A percentile compares a stretch with the other conserved stretches of the same genome.
These are phyloP conservation scores for Globisporangium viniferum DNA, from an alignment of 352 stramenopile genomes.

Conservation along the genomic window DNA sequence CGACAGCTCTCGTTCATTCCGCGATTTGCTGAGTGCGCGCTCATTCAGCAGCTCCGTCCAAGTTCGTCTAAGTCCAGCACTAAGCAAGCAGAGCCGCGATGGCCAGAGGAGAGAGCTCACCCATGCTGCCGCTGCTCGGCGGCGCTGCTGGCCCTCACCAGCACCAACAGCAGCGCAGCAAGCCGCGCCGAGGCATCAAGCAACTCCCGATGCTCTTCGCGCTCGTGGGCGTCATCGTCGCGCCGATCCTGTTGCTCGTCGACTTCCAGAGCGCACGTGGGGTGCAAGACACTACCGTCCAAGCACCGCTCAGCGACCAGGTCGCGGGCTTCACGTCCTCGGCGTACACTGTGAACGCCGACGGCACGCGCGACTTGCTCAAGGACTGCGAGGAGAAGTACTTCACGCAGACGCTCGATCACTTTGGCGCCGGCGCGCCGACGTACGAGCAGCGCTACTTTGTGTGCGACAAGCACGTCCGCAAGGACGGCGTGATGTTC, in stretches of 20 bases:
- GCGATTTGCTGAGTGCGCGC: not conserved
- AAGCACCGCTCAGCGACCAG: not conserved
- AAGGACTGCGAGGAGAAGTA: conserved; percentile 65
- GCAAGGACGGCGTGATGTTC: conserved; percentile 78
- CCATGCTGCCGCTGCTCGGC: conserved; percentile 25
- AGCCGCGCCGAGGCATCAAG: conserved; percentile 5
- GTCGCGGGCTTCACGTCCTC: not conserved
- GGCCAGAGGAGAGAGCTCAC: conserved; percentile 20
- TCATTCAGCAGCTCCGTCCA: not conserved
- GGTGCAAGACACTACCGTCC: not conserved
- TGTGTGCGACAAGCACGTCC: conserved; percentile 74
- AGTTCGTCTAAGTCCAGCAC: no score
- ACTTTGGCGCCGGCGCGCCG: conserved; percentile 54
- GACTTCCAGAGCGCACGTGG: conserved; percentile 18
- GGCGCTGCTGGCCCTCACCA: not conserved
- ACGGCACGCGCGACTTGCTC: conserved; percentile 44
- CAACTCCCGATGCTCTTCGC: conserved; percentile 34
- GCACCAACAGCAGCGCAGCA: not conserved
- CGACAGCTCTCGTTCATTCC: not conserved
- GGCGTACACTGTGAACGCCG: conserved; percentile 31
- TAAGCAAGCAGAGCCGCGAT: not conserved
- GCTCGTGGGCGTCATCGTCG: conserved; percentile 27
- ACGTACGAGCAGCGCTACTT: conserved; percentile 89
- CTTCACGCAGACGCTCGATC: conserved; percentile 73
- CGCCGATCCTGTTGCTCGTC: conserved; percentile 30